These are phyloP conservation scores for Coniosporium tulheliwenetii DNA, from an alignment of 2,329 filamentous ascomycete species.

Conservation along the genomic window DNA sequence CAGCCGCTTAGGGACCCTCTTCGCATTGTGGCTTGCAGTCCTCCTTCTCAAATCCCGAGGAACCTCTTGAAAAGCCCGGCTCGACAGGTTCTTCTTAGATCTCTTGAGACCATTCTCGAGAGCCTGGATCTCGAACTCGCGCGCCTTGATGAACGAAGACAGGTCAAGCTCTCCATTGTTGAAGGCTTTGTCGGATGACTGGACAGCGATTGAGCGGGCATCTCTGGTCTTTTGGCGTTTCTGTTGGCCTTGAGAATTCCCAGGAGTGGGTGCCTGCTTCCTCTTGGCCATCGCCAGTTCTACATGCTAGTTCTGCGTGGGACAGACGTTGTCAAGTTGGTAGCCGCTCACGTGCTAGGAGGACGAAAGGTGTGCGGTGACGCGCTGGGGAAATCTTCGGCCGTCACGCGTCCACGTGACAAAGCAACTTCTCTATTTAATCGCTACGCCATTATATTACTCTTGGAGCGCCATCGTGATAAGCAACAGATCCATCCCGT, in stretches of 20 bases:
- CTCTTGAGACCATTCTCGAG: conserved; percentile 68
- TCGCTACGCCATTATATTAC: too few species aligned
- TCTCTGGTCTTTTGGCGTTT: conserved; percentile 9
- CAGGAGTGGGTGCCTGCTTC: not conserved
- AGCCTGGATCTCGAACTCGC: conserved; percentile 78
- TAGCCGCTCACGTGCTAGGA: too few species aligned
- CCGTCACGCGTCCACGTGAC: too few species aligned
- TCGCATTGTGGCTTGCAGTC: conserved; percentile 91
- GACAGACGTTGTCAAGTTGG: too few species aligned
- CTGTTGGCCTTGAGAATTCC: not conserved
- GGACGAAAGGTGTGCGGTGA: too few species aligned
- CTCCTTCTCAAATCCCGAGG: conserved; percentile 70
- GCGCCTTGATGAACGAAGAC: conserved; percentile 66
- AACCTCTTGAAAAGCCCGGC: conserved; percentile 79
- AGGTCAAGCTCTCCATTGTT: conserved; percentile 68
- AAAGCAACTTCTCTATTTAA: too few species aligned
- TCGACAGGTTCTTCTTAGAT: conserved; percentile 47
- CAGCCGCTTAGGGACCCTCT: conserved; percentile 68
- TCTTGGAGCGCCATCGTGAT: too few species aligned
- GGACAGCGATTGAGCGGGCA: conserved; percentile 29
- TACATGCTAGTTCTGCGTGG: too few species aligned
- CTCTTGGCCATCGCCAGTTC: not conserved
- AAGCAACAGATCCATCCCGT: too few species aligned
- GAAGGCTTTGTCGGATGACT: conserved; percentile 37
- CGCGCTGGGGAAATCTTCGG: too few species aligned